Percentiles rank a stretch among this genome's conserved stretches.
Conservation (phyloP, 2,329 filamentous ascomycete genomes). For the Byssothecium circinans region DNA sequence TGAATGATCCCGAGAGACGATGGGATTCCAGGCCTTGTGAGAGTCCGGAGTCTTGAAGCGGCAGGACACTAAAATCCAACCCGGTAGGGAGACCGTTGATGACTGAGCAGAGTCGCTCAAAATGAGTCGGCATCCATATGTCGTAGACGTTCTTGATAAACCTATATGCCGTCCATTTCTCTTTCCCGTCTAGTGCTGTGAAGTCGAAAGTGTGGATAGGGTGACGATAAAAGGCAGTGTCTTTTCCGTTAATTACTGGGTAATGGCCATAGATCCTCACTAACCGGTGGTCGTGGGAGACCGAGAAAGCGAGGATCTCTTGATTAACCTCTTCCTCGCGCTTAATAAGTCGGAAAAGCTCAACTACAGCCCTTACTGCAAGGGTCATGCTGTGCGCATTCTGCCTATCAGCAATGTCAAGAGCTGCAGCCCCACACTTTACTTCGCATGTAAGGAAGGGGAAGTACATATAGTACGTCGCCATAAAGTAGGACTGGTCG, state of each 20-base stretch:
- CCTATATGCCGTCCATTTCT: conserved; percentile 13
- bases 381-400: conserved; percentile 20
- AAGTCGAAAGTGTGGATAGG: conserved; percentile 15
- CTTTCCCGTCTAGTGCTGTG: neutral
- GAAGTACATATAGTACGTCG: conserved; percentile 53
- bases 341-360: conserved; percentile 17
- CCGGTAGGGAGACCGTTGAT: conserved; percentile 12
- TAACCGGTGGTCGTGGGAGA: conserved; percentile 16
- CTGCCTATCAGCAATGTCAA: conserved; percentile 33
- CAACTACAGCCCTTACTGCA: conserved; percentile 9
- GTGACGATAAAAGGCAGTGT: conserved; percentile 16
- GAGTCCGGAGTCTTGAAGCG: conserved; percentile 7
- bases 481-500: conserved; percentile 49
- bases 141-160: conserved; percentile 18
- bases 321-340: conserved; percentile 19
- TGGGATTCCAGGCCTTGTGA: conserved; percentile 5
- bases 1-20: conserved; percentile 6
- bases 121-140: conserved; percentile 12
- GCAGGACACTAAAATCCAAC: conserved; percentile 5
- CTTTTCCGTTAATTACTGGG: conserved; percentile 15
- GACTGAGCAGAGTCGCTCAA: conserved; percentile 11
- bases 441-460: conserved; percentile 55
- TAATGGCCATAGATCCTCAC: conserved; percentile 21
- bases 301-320: conserved; percentile 19
- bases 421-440: conserved; percentile 46